Evolutionary conservation across 495 filamentous ascomycete genomes (phyloP).

Genomic region (Pyronema domesticum): DNA sequence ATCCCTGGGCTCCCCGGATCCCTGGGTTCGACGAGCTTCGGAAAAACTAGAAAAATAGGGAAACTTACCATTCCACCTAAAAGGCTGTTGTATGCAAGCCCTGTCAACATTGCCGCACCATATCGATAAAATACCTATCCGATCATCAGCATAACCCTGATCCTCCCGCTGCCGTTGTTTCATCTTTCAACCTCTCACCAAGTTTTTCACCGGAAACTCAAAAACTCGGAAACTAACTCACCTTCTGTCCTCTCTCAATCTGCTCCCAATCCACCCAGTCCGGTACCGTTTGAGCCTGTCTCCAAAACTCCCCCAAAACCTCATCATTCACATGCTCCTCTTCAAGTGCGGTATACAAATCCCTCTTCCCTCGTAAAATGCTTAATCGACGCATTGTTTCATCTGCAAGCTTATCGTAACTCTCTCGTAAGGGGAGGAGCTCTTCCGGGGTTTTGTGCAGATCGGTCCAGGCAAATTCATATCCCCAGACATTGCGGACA

Average conservation of each 20-base stretch:
- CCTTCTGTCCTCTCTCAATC: conserved; percentile 48
- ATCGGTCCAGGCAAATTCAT: conserved; percentile 51
- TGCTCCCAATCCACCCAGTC: conserved; percentile 72
- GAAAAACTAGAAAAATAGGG: no score
- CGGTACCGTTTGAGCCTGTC: conserved; percentile 49
- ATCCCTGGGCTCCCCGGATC: no score
- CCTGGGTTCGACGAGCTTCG: no score
- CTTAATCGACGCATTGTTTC: conserved; percentile 45
- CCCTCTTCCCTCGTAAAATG: conserved; percentile 31
- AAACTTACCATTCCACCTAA: conserved; percentile 41
- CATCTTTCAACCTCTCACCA: no score
- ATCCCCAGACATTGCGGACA: conserved; percentile 38
- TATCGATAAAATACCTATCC: conserved; percentile 51
- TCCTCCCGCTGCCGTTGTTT: not conserved
- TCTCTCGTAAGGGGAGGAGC: conserved; percentile 39
- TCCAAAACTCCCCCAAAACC: conserved; percentile 44
- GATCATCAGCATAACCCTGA: not conserved
- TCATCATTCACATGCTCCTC: conserved; percentile 40
- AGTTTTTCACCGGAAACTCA: not conserved
- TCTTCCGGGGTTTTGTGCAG: conserved; percentile 46
- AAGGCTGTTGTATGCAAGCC: conserved; percentile 46
- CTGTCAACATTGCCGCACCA: conserved; percentile 42
- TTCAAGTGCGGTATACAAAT: conserved; percentile 44
- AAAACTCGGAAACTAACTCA: conserved; percentile 19
- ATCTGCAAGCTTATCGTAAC: conserved; percentile 52